phyloP scores from a whole-genome alignment of 768 basidiomycete genomes.

The Lyophyllum semitale region DNA sequence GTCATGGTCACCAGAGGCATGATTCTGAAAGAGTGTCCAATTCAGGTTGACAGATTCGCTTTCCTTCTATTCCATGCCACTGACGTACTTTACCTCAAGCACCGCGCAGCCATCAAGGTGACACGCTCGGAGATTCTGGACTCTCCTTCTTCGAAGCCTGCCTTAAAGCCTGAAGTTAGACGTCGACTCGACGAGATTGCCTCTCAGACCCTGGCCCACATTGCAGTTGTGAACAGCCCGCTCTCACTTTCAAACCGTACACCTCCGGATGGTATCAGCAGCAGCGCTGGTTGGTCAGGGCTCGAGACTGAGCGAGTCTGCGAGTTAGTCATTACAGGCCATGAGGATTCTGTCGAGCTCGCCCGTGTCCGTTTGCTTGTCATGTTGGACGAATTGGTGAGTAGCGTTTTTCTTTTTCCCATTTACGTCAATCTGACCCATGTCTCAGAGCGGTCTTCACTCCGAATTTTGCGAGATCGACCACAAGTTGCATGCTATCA shows the following conservation, averaged over 20 bases:
- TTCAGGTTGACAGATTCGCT: conserved; percentile 56
- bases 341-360: conserved; percentile 86
- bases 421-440: conserved; percentile 15
- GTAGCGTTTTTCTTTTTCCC: conserved; percentile 29
- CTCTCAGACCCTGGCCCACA: conserved; percentile 87
- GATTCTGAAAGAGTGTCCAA: conserved; percentile 87
- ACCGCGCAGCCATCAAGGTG: conserved; percentile 85
- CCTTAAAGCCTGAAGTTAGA: conserved; percentile 80
- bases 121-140: conserved; percentile 93
- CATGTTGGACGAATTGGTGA: conserved; percentile 91
- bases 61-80: conserved; percentile 14
- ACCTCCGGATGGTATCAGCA: conserved; percentile 76
- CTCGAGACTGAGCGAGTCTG: conserved; percentile 94
- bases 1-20: conserved; percentile 89
- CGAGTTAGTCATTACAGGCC: conserved; percentile 88
- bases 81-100: conserved; percentile 41
- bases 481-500: conserved; percentile 88
- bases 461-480: conserved; percentile 93
- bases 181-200: conserved; percentile 93
- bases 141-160: conserved; percentile 73
- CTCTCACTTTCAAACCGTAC: conserved; percentile 73
- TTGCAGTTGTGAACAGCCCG: conserved; percentile 90
- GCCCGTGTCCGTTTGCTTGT: conserved; percentile 90
- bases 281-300: conserved; percentile 81
- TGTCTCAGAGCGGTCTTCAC: conserved; percentile 80